Evolutionary conservation across 202 grass and related monocot genomes (phyloP), one percentile per base, ranked within the genome.

Genomic region (Tripidium arundinaceum): DNA sequence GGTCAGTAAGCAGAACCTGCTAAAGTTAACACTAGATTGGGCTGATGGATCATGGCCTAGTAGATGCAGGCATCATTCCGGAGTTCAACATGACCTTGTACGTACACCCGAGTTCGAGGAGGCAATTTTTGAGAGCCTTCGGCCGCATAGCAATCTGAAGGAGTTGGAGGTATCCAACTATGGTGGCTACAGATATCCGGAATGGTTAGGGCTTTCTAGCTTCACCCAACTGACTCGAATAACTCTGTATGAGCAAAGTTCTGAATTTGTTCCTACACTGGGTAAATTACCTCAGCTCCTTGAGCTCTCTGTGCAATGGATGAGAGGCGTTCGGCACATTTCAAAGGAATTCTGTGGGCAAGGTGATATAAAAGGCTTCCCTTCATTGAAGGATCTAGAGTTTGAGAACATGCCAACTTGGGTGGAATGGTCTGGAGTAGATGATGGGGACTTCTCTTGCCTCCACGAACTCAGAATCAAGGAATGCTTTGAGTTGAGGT

Each of bases 191-290:
- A 80, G 7, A 59, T 79, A 83, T 36, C 74, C 83, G 8, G 59
- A 21, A 29, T 90, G 88, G 83, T 42, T 90, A 12, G 67, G 83
- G 14, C 47, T 47, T 79, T 5, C 67, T 80, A 55, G 39, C 38
- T 90, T 83, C 69, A 72, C 72, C 15, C 43, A 70, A 12, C 38
- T 90, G n/a, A 68, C 15, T 33, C 58, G 57, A 26, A 68, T 89
- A 54, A 34, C 45, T 42, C 68, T 89, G 18, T 70, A 55, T 22
- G 10, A 28, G n/a, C 68, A 22, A 29, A 62, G 15, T 46, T 88
- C 81, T 79, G 67, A 71, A 46, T 55, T 63, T 11, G 81, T 84
- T 61, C 86, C 81, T 31, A 14, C 81, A 18, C 68, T 88, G 5
- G 81, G 76, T 8, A 65, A 70, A 43, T 41, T 88, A 13, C 81